phyloP scores from a whole-genome alignment of 345 rosid species.

The Anastatica hierochuntica region DNA sequence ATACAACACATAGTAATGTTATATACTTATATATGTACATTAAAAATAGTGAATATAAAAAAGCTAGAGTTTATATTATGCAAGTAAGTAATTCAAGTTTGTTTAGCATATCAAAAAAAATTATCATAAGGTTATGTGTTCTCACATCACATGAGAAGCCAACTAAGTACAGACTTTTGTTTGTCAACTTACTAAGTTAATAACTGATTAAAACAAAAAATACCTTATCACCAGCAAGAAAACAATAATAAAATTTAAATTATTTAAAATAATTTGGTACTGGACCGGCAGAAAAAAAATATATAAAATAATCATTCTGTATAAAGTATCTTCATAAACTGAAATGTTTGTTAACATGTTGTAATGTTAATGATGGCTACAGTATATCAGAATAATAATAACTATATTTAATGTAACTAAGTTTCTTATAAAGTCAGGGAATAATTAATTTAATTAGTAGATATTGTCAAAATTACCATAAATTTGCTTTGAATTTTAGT shows the following conservation, averaged over 20 bases:
- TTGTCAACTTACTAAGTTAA: constrained; percentile 18
- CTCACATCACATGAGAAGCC: constrained; percentile 14
- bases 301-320: constrained; percentile 7
- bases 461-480: too few relatives aligned
- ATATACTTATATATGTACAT: not conserved
- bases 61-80: too few relatives aligned
- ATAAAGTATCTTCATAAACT: constrained; percentile 8
- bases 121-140: constrained; percentile 7
- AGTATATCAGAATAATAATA: not conserved
- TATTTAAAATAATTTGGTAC: constrained; percentile 1
- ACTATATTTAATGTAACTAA: too few relatives aligned
- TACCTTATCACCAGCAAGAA: not conserved
- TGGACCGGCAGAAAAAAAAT: constrained; percentile 22
- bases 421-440: too few relatives aligned
- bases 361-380: not conserved
- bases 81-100: not conserved
- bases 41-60: too few relatives aligned
- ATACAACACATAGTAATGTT: not conserved
- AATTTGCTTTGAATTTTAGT: too few relatives aligned
- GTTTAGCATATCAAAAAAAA: not conserved
- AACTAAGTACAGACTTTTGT: constrained; percentile 17
- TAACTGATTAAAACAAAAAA: constrained; percentile 4
- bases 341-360: constrained; percentile 11
- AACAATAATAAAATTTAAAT: not conserved
- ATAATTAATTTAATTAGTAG: too few relatives aligned